Base-by-base conservation (phyloP, 306 rosid genomes). In the Canavalia gladiata region DNA sequence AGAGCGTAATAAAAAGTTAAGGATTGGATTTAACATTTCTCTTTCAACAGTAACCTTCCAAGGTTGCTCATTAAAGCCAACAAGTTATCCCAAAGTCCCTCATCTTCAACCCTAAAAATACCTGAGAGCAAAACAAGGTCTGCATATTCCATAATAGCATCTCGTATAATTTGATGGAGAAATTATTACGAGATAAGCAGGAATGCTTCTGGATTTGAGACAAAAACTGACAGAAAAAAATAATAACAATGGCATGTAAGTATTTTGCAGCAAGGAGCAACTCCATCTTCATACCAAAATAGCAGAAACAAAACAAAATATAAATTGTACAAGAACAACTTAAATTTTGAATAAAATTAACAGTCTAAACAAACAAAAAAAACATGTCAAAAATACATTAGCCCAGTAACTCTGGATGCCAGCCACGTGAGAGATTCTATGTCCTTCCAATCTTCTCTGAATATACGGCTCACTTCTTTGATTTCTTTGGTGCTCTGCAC, bases 401-500 rank as follows among this genome's bases (percentile, higher is more conserved):
- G 42, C 75, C 47, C 37, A 12, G 79, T 56, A 66, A 75, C 57
- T 47, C 49, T 37, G 76, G 51, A 29, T 25, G 72, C 50, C 81
- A 9, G 68, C 78, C 56, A 45, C 80, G 41, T 29, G 47, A 9
- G 56, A 13, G 51, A 79, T 47, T 77, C 54, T 7, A 18, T 39
- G 64, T 55, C 87, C 83, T 72, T 62, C 73, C 7, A 59, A 25
- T 7, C 64, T 37, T 37, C 1, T 74, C 83, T 34, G 47, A 62
- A 8, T n/a, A 45, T 37, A 51, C 55, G 29, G n/a, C 72, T 88
- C 81, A 90, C 91, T 88, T 90, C 86, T 90, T 91, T 34, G 91
- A 72, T 77, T 90, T 90, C 88, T 94, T 94, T 25, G 94, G 35
- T 80, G 57, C 86, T 87, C 98, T 93, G 94, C 86, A 74, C 11